Conservation (phyloP, 192 early-diverging fungal species). For the Dimargaris xerosporica region DNA sequence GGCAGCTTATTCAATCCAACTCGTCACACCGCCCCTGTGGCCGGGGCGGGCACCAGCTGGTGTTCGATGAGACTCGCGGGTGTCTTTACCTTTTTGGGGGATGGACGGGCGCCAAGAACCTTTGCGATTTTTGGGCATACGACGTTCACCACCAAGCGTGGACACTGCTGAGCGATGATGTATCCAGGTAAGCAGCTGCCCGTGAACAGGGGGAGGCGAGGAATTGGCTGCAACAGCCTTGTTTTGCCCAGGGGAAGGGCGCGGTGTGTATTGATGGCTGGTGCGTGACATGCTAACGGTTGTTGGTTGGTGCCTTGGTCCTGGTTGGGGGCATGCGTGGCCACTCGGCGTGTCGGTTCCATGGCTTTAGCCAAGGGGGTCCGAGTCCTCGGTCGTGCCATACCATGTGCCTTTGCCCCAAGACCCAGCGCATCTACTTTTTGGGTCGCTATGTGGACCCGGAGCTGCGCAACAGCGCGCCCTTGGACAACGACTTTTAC, state of each 20-base stretch:
- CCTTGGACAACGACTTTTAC: slow-evolving; percentile 78
- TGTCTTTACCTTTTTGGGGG: slow-evolving; percentile 84
- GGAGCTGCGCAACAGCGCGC: slow-evolving; percentile 42
- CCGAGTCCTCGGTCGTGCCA: slow-evolving; percentile 84
- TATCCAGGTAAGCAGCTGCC: too few species aligned
- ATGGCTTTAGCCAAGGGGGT: slow-evolving; percentile 55
- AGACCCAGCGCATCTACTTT: slow-evolving; percentile 54
- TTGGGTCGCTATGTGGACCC: slow-evolving; percentile 83
- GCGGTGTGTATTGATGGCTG: too few species aligned
- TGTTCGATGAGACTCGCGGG: slow-evolving; percentile 58
- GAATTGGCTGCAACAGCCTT: too few species aligned
- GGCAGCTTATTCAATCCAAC: slow-evolving; percentile 27
- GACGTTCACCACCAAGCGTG: slow-evolving; percentile 43
- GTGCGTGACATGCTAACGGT: too few species aligned
- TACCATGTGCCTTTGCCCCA: slow-evolving; percentile 78
- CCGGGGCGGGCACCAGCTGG: slow-evolving; percentile 96
- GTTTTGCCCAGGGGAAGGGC: too few species aligned
- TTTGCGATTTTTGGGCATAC: slow-evolving; percentile 83
- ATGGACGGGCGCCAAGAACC: slow-evolving; percentile 77
- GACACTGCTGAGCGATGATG: slow-evolving; percentile 57
- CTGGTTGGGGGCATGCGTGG: too few species aligned
- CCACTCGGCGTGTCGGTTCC: too few species aligned
- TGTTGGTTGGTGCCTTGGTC: too few species aligned
- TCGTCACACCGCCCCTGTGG: slow-evolving; percentile 15
- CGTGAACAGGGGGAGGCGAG: too few species aligned